Evolutionary conservation across 2,329 filamentous ascomycete genomes (phyloP).

Genomic region (Penicillium sp.): DNA sequence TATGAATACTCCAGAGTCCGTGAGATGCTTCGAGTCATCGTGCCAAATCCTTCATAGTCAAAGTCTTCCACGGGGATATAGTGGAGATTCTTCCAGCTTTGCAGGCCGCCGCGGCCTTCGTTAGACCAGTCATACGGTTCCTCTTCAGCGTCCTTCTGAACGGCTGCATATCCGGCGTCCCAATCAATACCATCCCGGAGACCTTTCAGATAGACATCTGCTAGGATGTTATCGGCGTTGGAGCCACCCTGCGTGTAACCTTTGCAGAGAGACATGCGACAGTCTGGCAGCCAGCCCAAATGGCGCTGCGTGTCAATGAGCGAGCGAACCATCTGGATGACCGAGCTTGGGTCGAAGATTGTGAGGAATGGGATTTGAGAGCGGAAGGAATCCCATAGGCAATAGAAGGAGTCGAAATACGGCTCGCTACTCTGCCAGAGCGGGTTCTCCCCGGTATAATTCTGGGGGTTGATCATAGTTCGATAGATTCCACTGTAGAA

Average conservation of each 20-base stretch:
- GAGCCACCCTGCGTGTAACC: slow-evolving; percentile 72
- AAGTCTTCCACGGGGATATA: slow-evolving; percentile 73
- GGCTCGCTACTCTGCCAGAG: slow-evolving; percentile 65
- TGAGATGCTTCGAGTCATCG: slow-evolving; percentile 69
- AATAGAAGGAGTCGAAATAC: slow-evolving; percentile 75
- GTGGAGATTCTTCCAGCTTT: slow-evolving; percentile 68
- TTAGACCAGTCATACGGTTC: slow-evolving; percentile 70
- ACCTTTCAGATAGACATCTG: slow-evolving; percentile 69
- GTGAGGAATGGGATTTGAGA: slow-evolving; percentile 70
- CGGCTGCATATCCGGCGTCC: slow-evolving; percentile 66
- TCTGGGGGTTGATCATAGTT: slow-evolving; percentile 70
- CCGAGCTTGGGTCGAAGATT: slow-evolving; percentile 62
- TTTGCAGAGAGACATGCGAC: slow-evolving; percentile 71
- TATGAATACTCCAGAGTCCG: slow-evolving; percentile 76
- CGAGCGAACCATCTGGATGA: slow-evolving; percentile 67
- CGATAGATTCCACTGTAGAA: slow-evolving; percentile 72
- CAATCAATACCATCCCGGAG: slow-evolving; percentile 64
- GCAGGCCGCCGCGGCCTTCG: slow-evolving; percentile 68
- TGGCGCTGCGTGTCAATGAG: slow-evolving; percentile 71
- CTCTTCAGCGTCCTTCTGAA: slow-evolving; percentile 69
- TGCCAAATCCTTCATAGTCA: slow-evolving; percentile 66
- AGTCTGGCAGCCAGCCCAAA: slow-evolving; percentile 71
- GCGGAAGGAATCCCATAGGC: slow-evolving; percentile 71
- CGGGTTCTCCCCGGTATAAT: slow-evolving; percentile 72
- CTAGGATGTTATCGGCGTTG: slow-evolving; percentile 69